Percentiles rank a stretch among this genome's conserved stretches.
Conservation (phyloP, 2,329 filamentous ascomycete species). For the Penicillium sp. region DNA sequence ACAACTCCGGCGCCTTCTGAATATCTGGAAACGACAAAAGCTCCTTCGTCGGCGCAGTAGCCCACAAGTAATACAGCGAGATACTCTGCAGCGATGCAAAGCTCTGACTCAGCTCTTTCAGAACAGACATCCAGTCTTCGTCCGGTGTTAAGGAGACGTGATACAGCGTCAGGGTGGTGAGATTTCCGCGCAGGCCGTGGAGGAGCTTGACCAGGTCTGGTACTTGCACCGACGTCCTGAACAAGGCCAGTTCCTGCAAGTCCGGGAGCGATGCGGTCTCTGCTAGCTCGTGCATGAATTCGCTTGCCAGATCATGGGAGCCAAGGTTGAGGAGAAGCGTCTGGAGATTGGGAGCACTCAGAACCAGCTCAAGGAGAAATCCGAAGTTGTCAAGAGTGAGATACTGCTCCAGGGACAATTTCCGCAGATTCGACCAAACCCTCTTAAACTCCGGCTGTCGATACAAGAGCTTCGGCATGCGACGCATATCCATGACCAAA, state of each 20-base stretch:
- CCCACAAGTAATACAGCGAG: constrained; percentile 28
- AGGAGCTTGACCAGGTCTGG: constrained; percentile 21
- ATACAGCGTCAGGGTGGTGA: constrained; percentile 21
- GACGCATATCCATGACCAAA: constrained; percentile 30
- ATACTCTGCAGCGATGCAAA: constrained; percentile 17
- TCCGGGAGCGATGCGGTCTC: constrained; percentile 19
- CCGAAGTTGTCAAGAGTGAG: constrained; percentile 28
- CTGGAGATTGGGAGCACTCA: constrained; percentile 24
- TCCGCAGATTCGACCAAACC: constrained; percentile 25
- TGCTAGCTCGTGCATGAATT: constrained; percentile 29
- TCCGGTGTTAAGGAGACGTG: constrained; percentile 21
- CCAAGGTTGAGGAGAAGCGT: constrained; percentile 24
- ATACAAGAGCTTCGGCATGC: constrained; percentile 28
- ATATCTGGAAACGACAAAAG: constrained; percentile 25
- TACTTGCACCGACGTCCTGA: constrained; percentile 20
- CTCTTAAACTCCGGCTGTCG: constrained; percentile 24
- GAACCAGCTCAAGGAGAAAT: constrained; percentile 26
- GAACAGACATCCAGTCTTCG: constrained; percentile 18
- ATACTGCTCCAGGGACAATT: constrained; percentile 27
- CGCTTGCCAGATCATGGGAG: constrained; percentile 25
- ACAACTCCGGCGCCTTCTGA: constrained; percentile 10
- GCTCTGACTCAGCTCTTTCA: constrained; percentile 14
- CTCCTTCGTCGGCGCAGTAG: constrained; percentile 17
- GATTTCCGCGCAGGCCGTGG: constrained; percentile 7
- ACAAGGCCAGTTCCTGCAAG: constrained; percentile 23